A percentile compares a stretch with the other conserved stretches of the same genome.
Conservation (phyloP, 2,329 filamentous ascomycete genomes). For the Coniochaeta ligniaria region DNA sequence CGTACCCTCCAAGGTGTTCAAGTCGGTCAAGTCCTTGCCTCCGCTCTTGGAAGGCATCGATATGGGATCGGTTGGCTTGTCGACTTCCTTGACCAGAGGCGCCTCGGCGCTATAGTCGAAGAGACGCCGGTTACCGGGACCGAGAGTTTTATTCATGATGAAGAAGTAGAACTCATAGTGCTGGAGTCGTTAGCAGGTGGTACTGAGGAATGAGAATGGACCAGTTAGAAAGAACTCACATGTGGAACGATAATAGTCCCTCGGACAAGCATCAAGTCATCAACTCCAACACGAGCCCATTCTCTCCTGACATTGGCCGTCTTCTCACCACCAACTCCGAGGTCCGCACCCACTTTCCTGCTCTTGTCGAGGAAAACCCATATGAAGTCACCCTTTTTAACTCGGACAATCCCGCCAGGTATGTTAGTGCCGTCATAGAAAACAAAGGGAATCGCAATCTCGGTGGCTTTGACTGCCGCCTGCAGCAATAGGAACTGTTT, state of each 20-base stretch:
- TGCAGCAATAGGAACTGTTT: constrained; percentile 79
- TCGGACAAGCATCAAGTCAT: constrained; percentile 89
- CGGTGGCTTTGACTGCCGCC: constrained; percentile 79
- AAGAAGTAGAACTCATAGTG: constrained; percentile 98
- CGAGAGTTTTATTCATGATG: constrained; percentile 76
- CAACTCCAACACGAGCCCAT: constrained; percentile 90
- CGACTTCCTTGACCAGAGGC: constrained; percentile 17
- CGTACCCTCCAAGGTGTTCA: constrained; percentile 63
- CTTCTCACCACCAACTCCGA: constrained; percentile 62
- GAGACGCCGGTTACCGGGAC: constrained; percentile 63
- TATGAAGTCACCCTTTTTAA: constrained; percentile 88
- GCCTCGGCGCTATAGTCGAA: constrained; percentile 65
- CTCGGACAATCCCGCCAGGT: constrained; percentile 72
- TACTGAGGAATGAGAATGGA: background rate
- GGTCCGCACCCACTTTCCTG: constrained; percentile 79
- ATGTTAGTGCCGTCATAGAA: constrained; percentile 95
- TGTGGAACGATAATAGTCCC: constrained; percentile 90
- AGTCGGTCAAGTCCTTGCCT: constrained; percentile 32
- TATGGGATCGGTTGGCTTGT: constrained; percentile 23
- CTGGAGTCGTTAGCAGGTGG: constrained; percentile 34
- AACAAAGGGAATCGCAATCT: constrained; percentile 88
- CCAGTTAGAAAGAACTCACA: constrained; percentile 46
- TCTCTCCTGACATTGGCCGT: constrained; percentile 64
- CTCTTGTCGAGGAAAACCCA: constrained; percentile 93
- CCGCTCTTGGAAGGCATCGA: constrained; percentile 28